phyloP scores from a whole-genome alignment of 2,329 filamentous ascomycete genomes.

The Berkeleyomyces rouxiae region DNA sequence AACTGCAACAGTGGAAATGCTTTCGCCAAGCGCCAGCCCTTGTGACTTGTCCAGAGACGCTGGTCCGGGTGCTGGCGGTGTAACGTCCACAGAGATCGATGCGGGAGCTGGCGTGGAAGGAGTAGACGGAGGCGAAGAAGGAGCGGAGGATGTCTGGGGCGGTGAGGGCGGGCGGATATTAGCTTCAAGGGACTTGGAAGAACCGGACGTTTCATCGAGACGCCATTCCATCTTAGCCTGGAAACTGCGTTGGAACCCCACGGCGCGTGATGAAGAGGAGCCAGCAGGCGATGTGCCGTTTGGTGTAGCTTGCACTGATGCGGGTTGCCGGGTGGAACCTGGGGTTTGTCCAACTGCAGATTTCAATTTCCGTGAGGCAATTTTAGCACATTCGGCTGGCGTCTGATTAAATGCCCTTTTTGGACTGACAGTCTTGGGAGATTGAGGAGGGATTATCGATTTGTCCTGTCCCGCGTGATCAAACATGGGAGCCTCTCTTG shows the following conservation, averaged over 20 bases:
- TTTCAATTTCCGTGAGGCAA: not conserved
- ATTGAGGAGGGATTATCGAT: constrained; percentile 1
- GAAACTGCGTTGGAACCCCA: constrained; percentile 29
- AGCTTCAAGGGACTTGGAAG: not conserved
- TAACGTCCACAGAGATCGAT: not conserved
- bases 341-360: not conserved
- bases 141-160: not conserved
- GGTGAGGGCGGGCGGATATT: not conserved
- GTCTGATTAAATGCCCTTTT: not conserved
- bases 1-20: not conserved
- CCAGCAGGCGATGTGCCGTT: not conserved
- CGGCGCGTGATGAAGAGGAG: not conserved
- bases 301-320: not conserved
- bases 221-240: constrained; percentile 37
- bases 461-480: constrained; percentile 5
- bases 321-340: not conserved
- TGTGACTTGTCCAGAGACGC: not conserved
- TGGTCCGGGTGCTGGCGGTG: not conserved
- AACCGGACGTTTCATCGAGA: constrained; percentile 21
- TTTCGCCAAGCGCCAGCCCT: not conserved
- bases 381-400: not conserved
- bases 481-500: constrained; percentile 23
- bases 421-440: not conserved
- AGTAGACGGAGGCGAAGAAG: not conserved
- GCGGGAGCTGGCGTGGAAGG: constrained; percentile 1